Percentiles rank a stretch among this genome's conserved stretches.
phyloP scores from a whole-genome alignment of 176 grass and related monocot species.

The Musa beccarii region DNA sequence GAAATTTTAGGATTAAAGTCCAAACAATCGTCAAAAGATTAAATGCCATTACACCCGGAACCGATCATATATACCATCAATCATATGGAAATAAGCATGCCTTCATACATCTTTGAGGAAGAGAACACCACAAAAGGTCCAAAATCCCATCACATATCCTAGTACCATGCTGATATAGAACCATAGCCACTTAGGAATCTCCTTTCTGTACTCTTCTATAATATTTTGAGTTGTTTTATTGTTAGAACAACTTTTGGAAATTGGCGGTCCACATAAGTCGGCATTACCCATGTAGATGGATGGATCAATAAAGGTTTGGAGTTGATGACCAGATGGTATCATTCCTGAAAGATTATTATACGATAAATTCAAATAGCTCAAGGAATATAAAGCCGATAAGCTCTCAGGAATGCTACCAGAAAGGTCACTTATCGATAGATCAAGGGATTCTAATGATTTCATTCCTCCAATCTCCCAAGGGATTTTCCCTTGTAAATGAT shows the following conservation, averaged over 20 bases:
- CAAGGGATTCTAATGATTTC: conserved; percentile 30
- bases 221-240: background rate
- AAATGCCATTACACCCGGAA: too few relatives aligned
- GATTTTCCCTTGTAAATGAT: conserved; percentile 8
- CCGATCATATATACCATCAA: background rate
- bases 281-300: conserved; percentile 24
- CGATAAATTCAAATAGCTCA: conserved; percentile 27
- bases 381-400: conserved; percentile 13
- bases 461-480: conserved; percentile 14
- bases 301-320: conserved; percentile 26
- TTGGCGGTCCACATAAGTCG: conserved; percentile 17
- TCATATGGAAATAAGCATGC: background rate
- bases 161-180: background rate
- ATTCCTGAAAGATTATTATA: conserved; percentile 29
- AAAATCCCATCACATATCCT: background rate
- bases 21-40: too few relatives aligned
- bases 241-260: conserved; percentile 9
- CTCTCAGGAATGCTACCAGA: conserved; percentile 16
- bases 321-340: conserved; percentile 26
- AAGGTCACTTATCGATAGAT: conserved; percentile 26
- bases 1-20: too few relatives aligned
- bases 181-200: background rate
- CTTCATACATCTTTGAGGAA: background rate
- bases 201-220: background rate
- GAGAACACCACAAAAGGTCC: background rate